Evolutionary conservation across 139 green algal species (phyloP).

Genomic region (Chloropicon primus): DNA sequence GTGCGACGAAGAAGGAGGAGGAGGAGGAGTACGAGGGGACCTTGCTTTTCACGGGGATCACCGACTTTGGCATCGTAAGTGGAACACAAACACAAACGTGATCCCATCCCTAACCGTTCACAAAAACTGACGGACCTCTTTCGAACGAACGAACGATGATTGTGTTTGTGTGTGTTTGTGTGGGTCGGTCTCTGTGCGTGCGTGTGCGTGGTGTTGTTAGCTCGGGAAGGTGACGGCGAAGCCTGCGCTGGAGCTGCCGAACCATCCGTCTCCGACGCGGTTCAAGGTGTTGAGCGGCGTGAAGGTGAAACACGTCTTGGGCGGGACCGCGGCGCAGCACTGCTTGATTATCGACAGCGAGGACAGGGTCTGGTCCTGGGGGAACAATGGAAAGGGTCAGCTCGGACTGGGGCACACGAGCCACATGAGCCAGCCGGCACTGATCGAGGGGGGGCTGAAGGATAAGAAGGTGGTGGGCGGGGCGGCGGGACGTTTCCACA

Average conservation of each 20-base stretch:
- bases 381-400: not conserved
- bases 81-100: too few species aligned
- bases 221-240: not conserved
- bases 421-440: not conserved
- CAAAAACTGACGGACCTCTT: too few species aligned
- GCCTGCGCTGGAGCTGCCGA: not conserved
- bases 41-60: not conserved
- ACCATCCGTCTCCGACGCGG: not conserved
- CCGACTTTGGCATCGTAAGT: not conserved
- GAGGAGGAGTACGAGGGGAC: not conserved
- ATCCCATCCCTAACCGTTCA: too few species aligned
- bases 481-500: conserved; percentile 53
- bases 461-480: conserved; percentile 7
- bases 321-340: not conserved
- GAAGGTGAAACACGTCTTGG: not conserved
- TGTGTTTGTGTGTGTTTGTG: not conserved
- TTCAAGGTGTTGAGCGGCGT: not conserved
- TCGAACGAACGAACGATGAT: not conserved
- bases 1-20: not conserved
- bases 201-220: not conserved
- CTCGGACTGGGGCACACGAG: not conserved
- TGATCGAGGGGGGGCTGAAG: not conserved
- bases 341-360: not conserved
- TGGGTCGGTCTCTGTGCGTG: not conserved
- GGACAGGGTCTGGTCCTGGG: not conserved